Conservation (phyloP, 768 basidiomycete genomes). For the Sarcomyxa edulis region DNA sequence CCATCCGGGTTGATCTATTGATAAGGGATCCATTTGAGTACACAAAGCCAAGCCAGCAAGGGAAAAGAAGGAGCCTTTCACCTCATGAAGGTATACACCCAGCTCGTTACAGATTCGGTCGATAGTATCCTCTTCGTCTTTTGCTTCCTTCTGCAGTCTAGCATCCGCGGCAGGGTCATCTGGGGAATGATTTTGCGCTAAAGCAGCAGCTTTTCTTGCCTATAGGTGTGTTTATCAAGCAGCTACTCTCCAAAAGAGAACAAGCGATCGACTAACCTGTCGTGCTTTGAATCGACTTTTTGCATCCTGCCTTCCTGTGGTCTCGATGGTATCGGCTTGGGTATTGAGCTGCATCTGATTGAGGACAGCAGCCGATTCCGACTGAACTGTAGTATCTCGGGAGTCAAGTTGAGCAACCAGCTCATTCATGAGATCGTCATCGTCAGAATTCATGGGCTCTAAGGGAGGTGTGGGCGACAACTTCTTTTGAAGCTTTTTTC, state of each 20-base stretch:
- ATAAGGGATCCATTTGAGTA: background rate
- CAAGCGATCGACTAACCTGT: slow-evolving; percentile 40
- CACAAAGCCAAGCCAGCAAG: background rate
- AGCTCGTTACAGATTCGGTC: slow-evolving; percentile 57
- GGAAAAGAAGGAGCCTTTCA: slow-evolving; percentile 19
- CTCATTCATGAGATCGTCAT: slow-evolving; percentile 67
- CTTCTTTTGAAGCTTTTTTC: slow-evolving; percentile 49
- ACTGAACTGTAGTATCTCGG: slow-evolving; percentile 42
- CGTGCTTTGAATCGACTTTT: slow-evolving; percentile 67
- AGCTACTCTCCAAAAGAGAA: background rate
- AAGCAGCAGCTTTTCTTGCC: slow-evolving; percentile 68
- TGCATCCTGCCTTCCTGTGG: slow-evolving; percentile 44
- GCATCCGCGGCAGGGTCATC: slow-evolving; percentile 58
- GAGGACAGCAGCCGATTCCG: slow-evolving; percentile 42
- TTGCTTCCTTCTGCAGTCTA: slow-evolving; percentile 55
- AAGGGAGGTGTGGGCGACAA: slow-evolving; percentile 24
- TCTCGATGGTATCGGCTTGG: slow-evolving; percentile 22
- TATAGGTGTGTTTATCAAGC: slow-evolving; percentile 20
- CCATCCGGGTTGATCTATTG: slow-evolving; percentile 90
- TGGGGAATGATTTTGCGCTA: slow-evolving; percentile 46
- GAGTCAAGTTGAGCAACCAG: slow-evolving; percentile 75
- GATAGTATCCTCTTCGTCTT: slow-evolving; percentile 64
- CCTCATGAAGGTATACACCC: slow-evolving; percentile 64
- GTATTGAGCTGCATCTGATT: slow-evolving; percentile 40
- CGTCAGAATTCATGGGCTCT: slow-evolving; percentile 27